Base-by-base conservation (phyloP, 2,329 filamentous ascomycete species). In the Fusarium sambucinum region DNA sequence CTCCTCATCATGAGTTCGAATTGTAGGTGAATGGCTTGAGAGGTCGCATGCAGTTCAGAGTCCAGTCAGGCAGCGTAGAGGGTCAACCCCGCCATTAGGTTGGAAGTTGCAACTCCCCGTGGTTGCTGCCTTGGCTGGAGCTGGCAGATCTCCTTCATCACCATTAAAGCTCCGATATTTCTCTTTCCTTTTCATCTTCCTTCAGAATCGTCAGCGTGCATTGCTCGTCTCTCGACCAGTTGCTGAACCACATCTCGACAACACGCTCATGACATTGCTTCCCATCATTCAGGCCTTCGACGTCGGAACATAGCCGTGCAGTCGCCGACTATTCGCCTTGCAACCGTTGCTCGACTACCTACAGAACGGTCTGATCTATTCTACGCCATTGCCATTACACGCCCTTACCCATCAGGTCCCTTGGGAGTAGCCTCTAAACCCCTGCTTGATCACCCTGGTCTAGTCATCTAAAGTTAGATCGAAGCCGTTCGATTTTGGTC, bases 381-480 rank as follows among this genome's bases (percentile, higher is more conserved):
- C 33, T 23, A 40, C 33, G 47, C 25, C 27, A 41, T 44, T 45
- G n/a, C n/a, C 29, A 38, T 32, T 54, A 21, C 53, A 67, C 56
- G 46, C 57, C 56, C 60, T 65, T 37, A 41, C 32, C 29, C 35
- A 16, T 48, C 45, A 38, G 21, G 47, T 40, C 47, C 32, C 44
- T 46, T 69, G 42, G 54, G 45, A 52, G 40, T 64, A 52, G 40
- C 59, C 44, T 37, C 27, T 51, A 38, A 55, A 68, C 67, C 67
- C 67, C 59, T 68, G 67, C 30, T 67, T 51, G 41, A 56, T 37
- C 54, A 59, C 30, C 53, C 67, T 60, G 52, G 59, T 59, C 46
- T 53, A 56, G 63, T 70, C 63, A 40, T 48, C 47, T 52, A 65
- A 53, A 64, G 61, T 53, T 64, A 68, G 67, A 70, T 70, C 67